phyloP scores from a whole-genome alignment of 768 basidiomycete genomes.

The Gymnopilus dilepis region DNA sequence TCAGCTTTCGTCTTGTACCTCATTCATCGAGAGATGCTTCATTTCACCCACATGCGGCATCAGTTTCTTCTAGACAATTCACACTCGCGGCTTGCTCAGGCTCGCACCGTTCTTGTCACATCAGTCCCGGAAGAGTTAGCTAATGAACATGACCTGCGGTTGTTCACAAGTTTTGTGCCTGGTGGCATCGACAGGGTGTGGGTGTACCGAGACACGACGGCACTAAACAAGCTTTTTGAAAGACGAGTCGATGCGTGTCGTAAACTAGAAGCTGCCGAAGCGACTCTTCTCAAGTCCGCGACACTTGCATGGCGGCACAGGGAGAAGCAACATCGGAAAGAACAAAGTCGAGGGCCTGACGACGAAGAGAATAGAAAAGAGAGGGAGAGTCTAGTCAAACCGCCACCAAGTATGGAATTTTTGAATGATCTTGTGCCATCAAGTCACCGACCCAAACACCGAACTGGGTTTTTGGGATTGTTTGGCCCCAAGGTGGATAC shows the following conservation, averaged over 20 bases:
- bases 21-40: conserved; percentile 60
- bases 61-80: conserved; percentile 63
- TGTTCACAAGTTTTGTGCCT: conserved; percentile 67
- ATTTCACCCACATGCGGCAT: conserved; percentile 60
- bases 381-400: conserved; percentile 22
- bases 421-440: conserved; percentile 59
- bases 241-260: conserved; percentile 50
- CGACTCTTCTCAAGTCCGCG: conserved; percentile 50
- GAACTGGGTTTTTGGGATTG: conserved; percentile 53
- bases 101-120: conserved; percentile 71
- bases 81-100: conserved; percentile 66
- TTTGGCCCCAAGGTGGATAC: conserved; percentile 70
- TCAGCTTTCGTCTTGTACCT: conserved; percentile 65
- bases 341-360: conserved; percentile 22
- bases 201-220: conserved; percentile 61
- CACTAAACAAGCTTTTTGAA: conserved; percentile 47
- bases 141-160: conserved; percentile 50
- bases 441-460: conserved; percentile 55
- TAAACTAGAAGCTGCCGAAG: conserved; percentile 63
- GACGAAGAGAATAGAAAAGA: conserved; percentile 32
- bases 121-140: conserved; percentile 61
- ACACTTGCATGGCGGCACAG: conserved; percentile 43
- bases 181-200: conserved; percentile 74
- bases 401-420: conserved; percentile 36
- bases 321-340: conserved; percentile 34